phyloP scores from a whole-genome alignment of 2,329 filamentous ascomycete genomes.

The Harringtonia lauricola region DNA sequence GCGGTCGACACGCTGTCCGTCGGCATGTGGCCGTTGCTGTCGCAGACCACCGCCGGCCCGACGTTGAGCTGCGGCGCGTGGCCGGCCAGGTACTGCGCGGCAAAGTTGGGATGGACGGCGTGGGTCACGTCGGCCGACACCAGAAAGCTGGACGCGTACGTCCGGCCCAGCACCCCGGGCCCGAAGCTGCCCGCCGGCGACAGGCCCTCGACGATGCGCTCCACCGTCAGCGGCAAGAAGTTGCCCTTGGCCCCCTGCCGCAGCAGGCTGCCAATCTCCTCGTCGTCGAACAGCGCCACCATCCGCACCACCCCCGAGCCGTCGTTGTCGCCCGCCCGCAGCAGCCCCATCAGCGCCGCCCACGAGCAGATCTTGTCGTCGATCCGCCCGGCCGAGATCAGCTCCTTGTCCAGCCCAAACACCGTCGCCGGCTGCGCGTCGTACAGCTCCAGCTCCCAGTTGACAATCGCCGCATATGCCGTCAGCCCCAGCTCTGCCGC shows the following conservation, averaged over 20 bases:
- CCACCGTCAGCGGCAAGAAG: constrained; percentile 71
- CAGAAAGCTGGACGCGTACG: constrained; percentile 85
- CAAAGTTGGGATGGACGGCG: constrained; percentile 90
- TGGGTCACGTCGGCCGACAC: constrained; percentile 90
- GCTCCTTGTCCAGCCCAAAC: constrained; percentile 78
- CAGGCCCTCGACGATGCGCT: constrained; percentile 65
- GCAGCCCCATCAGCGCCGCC: constrained; percentile 74
- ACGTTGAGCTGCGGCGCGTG: constrained; percentile 85
- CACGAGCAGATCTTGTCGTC: constrained; percentile 98
- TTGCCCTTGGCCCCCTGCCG: constrained; percentile 85
- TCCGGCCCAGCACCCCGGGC: constrained; percentile 60
- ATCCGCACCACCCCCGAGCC: constrained; percentile 68
- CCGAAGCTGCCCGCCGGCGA: constrained; percentile 33
- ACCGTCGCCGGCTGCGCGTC: constrained; percentile 78
- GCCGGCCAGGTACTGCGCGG: constrained; percentile 68
- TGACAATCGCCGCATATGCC: constrained; percentile 66
- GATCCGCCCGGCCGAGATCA: constrained; percentile 90
- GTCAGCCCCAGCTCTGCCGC: constrained; percentile 63
- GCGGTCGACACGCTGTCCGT: constrained; percentile 80
- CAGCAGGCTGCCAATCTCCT: constrained; percentile 86
- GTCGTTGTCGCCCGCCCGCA: constrained; percentile 50
- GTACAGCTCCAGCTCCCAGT: constrained; percentile 96
- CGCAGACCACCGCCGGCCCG: constrained; percentile 67
- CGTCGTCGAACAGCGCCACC: constrained; percentile 90
- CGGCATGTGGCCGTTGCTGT: constrained; percentile 92